Percentiles rank a stretch among this genome's conserved stretches.
These are phyloP conservation scores for Aspergillus quadrilineatus DNA, from an alignment of 2,329 filamentous ascomycete species.

Conservation along the genomic window DNA sequence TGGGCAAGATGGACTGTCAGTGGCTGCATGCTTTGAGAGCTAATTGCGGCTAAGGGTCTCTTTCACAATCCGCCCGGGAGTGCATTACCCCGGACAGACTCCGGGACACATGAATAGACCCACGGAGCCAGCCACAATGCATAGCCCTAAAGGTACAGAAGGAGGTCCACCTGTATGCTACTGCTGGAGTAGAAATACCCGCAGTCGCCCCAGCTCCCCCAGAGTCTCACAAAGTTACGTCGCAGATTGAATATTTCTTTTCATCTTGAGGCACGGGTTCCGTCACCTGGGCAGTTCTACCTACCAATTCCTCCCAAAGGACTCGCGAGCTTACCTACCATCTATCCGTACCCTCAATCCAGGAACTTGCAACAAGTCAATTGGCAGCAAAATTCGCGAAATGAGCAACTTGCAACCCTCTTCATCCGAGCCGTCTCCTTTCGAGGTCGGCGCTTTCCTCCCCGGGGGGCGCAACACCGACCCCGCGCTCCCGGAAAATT, in stretches of 20 bases:
- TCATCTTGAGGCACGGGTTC: too few species aligned
- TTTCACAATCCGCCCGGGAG: background rate
- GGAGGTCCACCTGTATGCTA: background rate
- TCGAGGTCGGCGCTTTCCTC: slow-evolving; percentile 30
- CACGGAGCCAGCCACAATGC: background rate
- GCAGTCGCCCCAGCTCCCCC: background rate
- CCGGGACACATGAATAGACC: background rate
- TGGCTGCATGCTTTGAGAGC: background rate
- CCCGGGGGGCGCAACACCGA: slow-evolving; percentile 32
- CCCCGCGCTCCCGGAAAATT: slow-evolving; percentile 27
- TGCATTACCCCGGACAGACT: background rate
- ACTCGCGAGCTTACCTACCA: background rate
- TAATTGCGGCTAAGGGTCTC: background rate
- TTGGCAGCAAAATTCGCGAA: background rate
- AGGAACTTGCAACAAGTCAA: background rate
- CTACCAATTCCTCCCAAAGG: too few species aligned
- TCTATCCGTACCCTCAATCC: background rate
- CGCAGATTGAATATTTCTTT: background rate
- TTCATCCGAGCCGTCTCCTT: slow-evolving; percentile 10
- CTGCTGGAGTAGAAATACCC: slow-evolving; percentile 6
- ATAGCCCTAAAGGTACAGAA: background rate
- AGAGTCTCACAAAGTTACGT: background rate
- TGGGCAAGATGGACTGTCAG: background rate
- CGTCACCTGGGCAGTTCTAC: too few species aligned
- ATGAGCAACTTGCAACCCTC: slow-evolving; percentile 7